Base-by-base conservation (phyloP, 306 rosid species). In the Cucurbita pepo region DNA sequence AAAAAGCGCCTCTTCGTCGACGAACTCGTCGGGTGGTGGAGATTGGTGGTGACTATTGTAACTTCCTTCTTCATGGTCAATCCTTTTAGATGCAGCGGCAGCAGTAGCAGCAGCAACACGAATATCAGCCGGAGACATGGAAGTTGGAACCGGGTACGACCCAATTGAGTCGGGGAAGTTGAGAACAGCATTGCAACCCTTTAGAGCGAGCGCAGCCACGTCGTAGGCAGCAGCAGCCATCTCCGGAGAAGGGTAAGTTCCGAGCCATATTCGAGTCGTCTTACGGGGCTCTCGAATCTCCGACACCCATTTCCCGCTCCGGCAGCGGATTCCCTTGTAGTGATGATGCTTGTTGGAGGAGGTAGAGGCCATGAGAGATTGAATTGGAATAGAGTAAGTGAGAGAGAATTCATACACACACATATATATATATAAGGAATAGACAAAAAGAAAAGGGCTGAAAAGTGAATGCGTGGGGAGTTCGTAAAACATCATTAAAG, bases 201-300 rank as follows among this genome's bases (percentile, higher is more conserved):
- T 93, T 10, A 93, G 86, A 10, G 98, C 91, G 8, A 90, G 57
- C 0, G 88, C 85, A 1, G 98, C 98, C 52, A 86, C 96, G 52
- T 93, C 98, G 13, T 88, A 90, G 56, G 98, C 98, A 0, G 96
- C 91, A 0, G 97, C 98, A 0, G 97, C 98, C 98, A 93, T 93
- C 77, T 93, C 98, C 40, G 97, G 79, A 0, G 86, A 77, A 0
- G 82, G 79, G 62, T 83, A 93, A 1, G 98, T 93, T 3, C 98
- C 98, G 0, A 90, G 83, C 98, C 98, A 93, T 81, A 93, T 93
- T 6, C 97, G 88, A 0, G 83, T 86, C 4, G 96, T 80, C 75
- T 87, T 88, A 1, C 91, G 85, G 0, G 97, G 98, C 82, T 93
- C 96, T 1, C 98, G 89, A 81, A 93, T 93, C 79, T 93, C 98